These are phyloP conservation scores for Melastoma malabathricum DNA, from an alignment of 345 rosid species.

Conservation along the genomic window DNA sequence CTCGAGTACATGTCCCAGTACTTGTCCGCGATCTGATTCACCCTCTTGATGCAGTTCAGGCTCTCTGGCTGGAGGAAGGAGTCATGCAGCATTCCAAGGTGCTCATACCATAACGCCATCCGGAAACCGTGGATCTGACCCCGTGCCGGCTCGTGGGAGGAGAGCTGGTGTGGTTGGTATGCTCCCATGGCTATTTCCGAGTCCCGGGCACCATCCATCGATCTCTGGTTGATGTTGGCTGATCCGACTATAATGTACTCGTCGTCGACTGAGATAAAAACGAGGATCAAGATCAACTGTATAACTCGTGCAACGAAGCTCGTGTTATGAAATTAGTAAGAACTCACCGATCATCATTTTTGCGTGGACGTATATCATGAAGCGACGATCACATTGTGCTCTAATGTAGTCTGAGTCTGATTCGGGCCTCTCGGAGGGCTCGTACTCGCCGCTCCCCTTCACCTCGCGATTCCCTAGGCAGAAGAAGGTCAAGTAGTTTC, in stretches of 20 bases:
- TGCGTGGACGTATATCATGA: constrained; percentile 34
- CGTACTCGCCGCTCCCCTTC: constrained; percentile 24
- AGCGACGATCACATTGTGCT: constrained; percentile 28
- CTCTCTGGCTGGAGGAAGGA: constrained; percentile 24
- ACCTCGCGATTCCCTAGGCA: constrained; percentile 32
- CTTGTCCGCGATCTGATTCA: constrained; percentile 23
- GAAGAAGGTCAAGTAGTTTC: constrained; percentile 28
- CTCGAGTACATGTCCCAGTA: constrained; percentile 26
- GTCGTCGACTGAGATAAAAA: constrained; percentile 22
- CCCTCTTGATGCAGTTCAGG: constrained; percentile 20
- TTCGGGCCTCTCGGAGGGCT: constrained; percentile 24
- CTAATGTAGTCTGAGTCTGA: constrained; percentile 17
- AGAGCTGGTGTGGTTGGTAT: constrained; percentile 28
- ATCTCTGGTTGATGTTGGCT: constrained; percentile 39
- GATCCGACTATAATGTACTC: constrained; percentile 34
- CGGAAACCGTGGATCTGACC: constrained; percentile 36
- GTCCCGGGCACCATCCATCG: constrained; percentile 41
- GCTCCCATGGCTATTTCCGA: constrained; percentile 36
- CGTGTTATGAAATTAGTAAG: not conserved
- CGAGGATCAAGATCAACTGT: not conserved
- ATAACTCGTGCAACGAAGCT: not conserved
- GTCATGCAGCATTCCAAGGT: constrained; percentile 28
- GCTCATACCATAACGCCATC: constrained; percentile 30
- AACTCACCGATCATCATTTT: constrained; percentile 36
- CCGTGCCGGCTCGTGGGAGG: constrained; percentile 21